phyloP scores from a whole-genome alignment of 352 stramenopile genomes.

The Phytophthora tentaculata region DNA sequence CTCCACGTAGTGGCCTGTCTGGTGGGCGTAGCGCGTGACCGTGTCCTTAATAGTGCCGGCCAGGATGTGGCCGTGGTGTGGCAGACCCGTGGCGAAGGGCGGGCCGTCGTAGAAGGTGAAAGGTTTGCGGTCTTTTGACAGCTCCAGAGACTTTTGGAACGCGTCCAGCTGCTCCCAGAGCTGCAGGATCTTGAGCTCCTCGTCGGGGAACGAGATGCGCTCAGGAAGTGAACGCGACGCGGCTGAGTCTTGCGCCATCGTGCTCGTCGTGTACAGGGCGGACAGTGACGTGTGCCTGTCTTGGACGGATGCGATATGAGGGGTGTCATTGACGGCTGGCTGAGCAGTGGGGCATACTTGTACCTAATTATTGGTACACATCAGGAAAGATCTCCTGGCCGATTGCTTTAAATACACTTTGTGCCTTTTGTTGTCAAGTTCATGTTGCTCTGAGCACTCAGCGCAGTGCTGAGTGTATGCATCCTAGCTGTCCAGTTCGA shows the following conservation, averaged over 20 bases:
- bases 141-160: slow-evolving; percentile 91
- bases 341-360: slow-evolving; percentile 5
- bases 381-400: slow-evolving; percentile 17
- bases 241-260: slow-evolving; percentile 39
- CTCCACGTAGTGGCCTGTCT: slow-evolving; percentile 97
- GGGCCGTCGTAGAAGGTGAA: slow-evolving; percentile 99
- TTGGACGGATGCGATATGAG: slow-evolving; percentile 29
- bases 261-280: background rate
- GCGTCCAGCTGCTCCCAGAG: slow-evolving; percentile 90
- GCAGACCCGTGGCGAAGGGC: slow-evolving; percentile 98
- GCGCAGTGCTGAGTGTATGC: too few species aligned
- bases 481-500: background rate
- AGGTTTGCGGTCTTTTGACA: slow-evolving; percentile 93
- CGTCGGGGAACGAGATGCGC: slow-evolving; percentile 87
- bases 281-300: background rate
- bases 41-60: slow-evolving; percentile 99
- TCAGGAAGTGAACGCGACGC: slow-evolving; percentile 76
- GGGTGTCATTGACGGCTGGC: slow-evolving; percentile 19
- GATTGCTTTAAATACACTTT: slow-evolving; percentile 9
- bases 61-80: slow-evolving; percentile 99
- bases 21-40: slow-evolving; percentile 99
- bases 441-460: too few species aligned
- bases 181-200: slow-evolving; percentile 78
- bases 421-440: too few species aligned
- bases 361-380: slow-evolving; percentile 6